phyloP scores from a whole-genome alignment of 1,284 basidiomycete species.

The Ceratobasidium sp. region DNA sequence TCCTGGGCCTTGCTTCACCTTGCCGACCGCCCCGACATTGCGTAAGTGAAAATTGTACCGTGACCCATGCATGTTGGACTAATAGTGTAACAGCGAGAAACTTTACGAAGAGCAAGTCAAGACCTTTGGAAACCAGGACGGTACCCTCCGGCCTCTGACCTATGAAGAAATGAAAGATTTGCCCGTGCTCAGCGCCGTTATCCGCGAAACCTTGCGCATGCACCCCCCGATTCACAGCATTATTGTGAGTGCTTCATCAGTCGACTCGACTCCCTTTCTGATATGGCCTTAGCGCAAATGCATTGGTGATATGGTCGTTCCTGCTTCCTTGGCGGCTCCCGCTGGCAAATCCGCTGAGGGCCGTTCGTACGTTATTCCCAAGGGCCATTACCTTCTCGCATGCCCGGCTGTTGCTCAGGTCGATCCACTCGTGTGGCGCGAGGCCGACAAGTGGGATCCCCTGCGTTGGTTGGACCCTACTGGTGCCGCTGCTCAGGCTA shows the following conservation, averaged over 20 bases:
- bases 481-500: constrained; percentile 80
- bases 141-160: constrained; percentile 82
- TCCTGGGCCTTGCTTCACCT: constrained; percentile 95
- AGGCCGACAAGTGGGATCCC: constrained; percentile 81
- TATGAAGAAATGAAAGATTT: constrained; percentile 89
- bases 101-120: constrained; percentile 91
- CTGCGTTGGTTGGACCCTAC: constrained; percentile 85
- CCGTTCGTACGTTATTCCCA: constrained; percentile 85
- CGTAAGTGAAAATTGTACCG: neutral
- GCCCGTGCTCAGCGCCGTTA: constrained; percentile 88
- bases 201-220: constrained; percentile 91
- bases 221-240: constrained; percentile 94
- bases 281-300: constrained; percentile 79
- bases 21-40: constrained; percentile 76
- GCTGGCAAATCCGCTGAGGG: constrained; percentile 54
- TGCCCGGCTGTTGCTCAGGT: constrained; percentile 90
- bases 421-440: constrained; percentile 86
- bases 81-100: constrained; percentile 66
- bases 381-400: constrained; percentile 91
- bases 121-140: constrained; percentile 82
- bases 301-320: constrained; percentile 85
- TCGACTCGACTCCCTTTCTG: neutral
- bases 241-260: constrained; percentile 58
- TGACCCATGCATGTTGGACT: neutral
- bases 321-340: constrained; percentile 70